Evolutionary conservation across 2,329 filamentous ascomycete species (phyloP), one percentile per base, ranked within the genome.

Genomic region (Aspergillus sp.): DNA sequence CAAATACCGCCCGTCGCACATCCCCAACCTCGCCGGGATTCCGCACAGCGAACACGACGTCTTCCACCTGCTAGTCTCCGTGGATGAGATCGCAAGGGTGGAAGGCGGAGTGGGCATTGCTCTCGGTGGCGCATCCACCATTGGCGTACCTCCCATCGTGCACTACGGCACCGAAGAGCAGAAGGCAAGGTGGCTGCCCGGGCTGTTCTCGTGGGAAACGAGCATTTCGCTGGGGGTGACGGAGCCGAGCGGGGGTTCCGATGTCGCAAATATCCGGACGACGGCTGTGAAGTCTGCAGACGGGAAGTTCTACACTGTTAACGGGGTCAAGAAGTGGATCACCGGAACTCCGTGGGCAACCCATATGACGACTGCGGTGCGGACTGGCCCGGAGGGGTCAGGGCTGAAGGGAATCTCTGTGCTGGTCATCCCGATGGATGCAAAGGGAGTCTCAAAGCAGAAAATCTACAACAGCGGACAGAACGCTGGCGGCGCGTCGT

Each of bases 301-400:
- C 62, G 87, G 87, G 43, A 41, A 19, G 38, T 41, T 41, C 16
- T 90, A 87, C 68, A 77, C 79, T 56, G 76, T 81, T 45, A 62
- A 60, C 45, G 87, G 88, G 45, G 87, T 83, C 50, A 91, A 91
- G 79, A 91, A 90, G 72, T 89, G 87, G 87, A 89, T 89, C 63
- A 89, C 87, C 33, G 89, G 89, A 68, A 88, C 86, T 45, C 82
- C 84, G 55, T 90, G 83, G 73, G 81, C 75, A 56, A 87, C 91
- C 69, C 90, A 90, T 74, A 92, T 91, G 62, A 85, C 92, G 46
- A 45, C 53, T 2, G 57, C 55, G 16, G 57, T 54, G 19, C 49
- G 57, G 10, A 86, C 84, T 0, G 88, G 84, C 24, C 38, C 38
- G 4, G 38, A 41, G 14, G 88, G 88, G 62, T 83, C 82, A 69